These are phyloP conservation scores for Dimargaris cristalligena DNA, from an alignment of 192 early-diverging fungal genomes.

Conservation along the genomic window DNA sequence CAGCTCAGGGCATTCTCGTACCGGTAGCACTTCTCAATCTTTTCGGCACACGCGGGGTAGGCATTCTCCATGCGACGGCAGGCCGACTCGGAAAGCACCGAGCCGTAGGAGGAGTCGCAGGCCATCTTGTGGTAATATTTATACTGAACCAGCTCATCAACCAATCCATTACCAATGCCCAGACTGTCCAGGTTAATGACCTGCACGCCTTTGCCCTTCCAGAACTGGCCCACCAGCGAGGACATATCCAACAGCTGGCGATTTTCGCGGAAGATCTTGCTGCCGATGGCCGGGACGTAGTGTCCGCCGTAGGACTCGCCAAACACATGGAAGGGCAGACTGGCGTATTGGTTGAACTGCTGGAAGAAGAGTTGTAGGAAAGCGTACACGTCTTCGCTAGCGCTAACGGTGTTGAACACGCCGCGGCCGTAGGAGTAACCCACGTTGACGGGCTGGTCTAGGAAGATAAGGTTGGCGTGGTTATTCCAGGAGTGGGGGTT, in stretches of 20 bases:
- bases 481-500: constrained; percentile 84
- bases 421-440: constrained; percentile 76
- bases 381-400: constrained; percentile 76
- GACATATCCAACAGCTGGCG: neutral
- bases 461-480: constrained; percentile 68
- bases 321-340: constrained; percentile 68
- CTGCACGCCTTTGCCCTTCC: constrained; percentile 22
- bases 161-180: constrained; percentile 83
- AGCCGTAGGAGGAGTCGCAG: constrained; percentile 53
- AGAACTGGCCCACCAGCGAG: constrained; percentile 8
- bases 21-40: constrained; percentile 76
- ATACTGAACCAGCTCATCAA: constrained; percentile 78
- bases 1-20: constrained; percentile 59
- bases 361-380: constrained; percentile 87
- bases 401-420: constrained; percentile 50
- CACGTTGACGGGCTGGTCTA: constrained; percentile 81
- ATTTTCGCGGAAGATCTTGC: constrained; percentile 65
- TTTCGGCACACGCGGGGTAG: constrained; percentile 51
- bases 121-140: constrained; percentile 68
- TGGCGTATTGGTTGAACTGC: constrained; percentile 66
- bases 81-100: constrained; percentile 52
- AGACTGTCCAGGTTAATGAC: constrained; percentile 57
- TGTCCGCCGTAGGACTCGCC: constrained; percentile 84
- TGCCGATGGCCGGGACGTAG: constrained; percentile 82
- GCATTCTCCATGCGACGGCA: constrained; percentile 59